Conservation (phyloP, 805 yeast species). For the Candida wancherniae region DNA sequence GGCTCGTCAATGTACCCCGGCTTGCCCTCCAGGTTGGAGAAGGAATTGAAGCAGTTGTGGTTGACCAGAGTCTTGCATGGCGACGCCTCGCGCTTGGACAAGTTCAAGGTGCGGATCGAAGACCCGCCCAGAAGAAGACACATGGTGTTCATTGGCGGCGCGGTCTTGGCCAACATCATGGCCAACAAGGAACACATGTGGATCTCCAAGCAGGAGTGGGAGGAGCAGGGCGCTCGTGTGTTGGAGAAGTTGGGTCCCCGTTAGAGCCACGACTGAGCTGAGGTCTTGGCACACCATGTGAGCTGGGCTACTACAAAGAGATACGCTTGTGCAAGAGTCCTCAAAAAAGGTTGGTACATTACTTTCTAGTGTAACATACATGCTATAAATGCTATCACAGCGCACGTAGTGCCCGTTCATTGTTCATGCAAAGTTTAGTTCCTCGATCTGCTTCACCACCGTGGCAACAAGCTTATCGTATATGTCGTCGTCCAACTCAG, state of each 20-base stretch:
- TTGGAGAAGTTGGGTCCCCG: constrained; percentile 90
- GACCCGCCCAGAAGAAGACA: constrained; percentile 99
- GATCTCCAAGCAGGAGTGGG: constrained; percentile 96
- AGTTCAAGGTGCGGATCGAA: constrained; percentile 93
- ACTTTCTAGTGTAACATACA: no score
- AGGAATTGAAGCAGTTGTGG: constrained; percentile 96
- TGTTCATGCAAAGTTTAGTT: constrained; percentile 28
- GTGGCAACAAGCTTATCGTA: constrained; percentile 42
- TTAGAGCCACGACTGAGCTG: constrained; percentile 25
- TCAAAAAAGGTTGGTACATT: no score
- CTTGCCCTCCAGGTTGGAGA: constrained; percentile 89
- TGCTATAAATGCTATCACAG: no score
- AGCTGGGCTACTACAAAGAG: no score
- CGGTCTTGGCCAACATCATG: constrained; percentile 96
- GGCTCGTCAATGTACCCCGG: constrained; percentile 99
- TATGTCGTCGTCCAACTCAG: constrained; percentile 34
- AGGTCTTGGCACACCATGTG: no score
- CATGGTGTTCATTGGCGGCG: constrained; percentile 98
- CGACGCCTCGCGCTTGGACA: constrained; percentile 79
- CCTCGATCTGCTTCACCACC: constrained; percentile 52
- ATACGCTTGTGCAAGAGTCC: no score
- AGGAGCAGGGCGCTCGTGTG: constrained; percentile 87
- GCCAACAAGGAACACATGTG: constrained; percentile 98
- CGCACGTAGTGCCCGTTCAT: no score
- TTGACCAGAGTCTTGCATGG: constrained; percentile 80